Evolutionary conservation across 1,284 basidiomycete genomes (phyloP).

Genomic region (Papiliotrema nemorosa): DNA sequence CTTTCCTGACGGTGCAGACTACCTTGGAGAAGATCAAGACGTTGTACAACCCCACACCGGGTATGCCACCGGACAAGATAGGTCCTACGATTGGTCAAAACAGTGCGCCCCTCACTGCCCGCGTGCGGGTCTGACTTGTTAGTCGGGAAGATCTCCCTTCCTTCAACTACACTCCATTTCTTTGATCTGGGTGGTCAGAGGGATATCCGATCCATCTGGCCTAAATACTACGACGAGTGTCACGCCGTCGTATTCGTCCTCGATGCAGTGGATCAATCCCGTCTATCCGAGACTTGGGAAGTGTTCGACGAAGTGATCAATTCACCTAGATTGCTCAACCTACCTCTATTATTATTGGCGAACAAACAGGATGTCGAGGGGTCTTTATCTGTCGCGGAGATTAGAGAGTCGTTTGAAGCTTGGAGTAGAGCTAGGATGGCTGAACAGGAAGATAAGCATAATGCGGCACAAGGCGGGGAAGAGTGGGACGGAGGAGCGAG

Average conservation of each 20-base stretch:
- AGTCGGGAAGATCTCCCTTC: slow-evolving; percentile 88
- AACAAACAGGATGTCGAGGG: slow-evolving; percentile 85
- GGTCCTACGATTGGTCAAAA: slow-evolving; percentile 93
- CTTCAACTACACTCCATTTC: slow-evolving; percentile 87
- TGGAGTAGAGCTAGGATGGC: slow-evolving; percentile 53
- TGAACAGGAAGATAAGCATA: slow-evolving; percentile 9
- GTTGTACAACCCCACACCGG: slow-evolving; percentile 77
- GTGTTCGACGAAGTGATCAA: slow-evolving; percentile 85
- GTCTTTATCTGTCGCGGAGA: slow-evolving; percentile 79
- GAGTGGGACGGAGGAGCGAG: slow-evolving; percentile 55
- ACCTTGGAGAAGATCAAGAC: slow-evolving; percentile 89
- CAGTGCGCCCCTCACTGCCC: slow-evolving; percentile 56
- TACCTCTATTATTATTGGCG: slow-evolving; percentile 80
- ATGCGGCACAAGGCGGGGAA: slow-evolving; percentile 1
- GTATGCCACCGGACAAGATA: slow-evolving; percentile 81
- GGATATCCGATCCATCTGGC: slow-evolving; percentile 88
- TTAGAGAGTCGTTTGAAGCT: slow-evolving; percentile 81
- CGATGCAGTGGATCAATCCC: slow-evolving; percentile 79
- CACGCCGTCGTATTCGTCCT: slow-evolving; percentile 90
- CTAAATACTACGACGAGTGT: slow-evolving; percentile 87
- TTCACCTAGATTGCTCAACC: slow-evolving; percentile 76
- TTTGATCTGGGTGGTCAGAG: slow-evolving; percentile 91
- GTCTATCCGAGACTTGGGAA: slow-evolving; percentile 86
- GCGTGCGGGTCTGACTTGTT: slow-evolving; percentile 4
- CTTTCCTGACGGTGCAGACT: too few relatives aligned